Conservation (phyloP, 2,329 filamentous ascomycete species). For the Incumbomyces delicatus region DNA sequence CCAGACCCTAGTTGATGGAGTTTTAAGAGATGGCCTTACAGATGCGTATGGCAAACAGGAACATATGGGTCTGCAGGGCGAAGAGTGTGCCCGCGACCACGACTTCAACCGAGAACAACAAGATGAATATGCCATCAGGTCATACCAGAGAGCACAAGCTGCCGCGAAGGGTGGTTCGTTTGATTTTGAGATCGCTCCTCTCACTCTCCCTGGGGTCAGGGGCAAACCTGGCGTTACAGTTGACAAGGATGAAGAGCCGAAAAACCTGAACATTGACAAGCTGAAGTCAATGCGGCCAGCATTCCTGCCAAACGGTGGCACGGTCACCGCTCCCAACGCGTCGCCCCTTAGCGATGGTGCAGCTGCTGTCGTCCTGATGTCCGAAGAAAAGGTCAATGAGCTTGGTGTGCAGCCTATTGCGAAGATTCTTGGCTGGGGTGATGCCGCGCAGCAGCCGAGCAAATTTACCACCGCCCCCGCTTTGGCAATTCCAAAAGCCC, state of each 20-base stretch:
- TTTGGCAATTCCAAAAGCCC: conserved; percentile 90
- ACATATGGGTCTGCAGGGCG: conserved; percentile 88
- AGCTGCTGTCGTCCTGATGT: conserved; percentile 83
- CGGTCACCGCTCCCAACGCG: conserved; percentile 91
- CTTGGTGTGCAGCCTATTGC: conserved; percentile 83
- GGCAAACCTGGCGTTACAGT: conserved; percentile 78
- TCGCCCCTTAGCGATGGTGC: conserved; percentile 94
- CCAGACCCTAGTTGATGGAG: conserved; percentile 76
- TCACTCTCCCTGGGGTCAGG: conserved; percentile 77
- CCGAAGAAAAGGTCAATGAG: conserved; percentile 86
- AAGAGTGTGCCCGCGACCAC: conserved; percentile 84
- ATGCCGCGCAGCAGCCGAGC: conserved; percentile 80
- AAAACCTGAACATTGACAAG: conserved; percentile 78
- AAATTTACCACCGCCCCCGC: conserved; percentile 94
- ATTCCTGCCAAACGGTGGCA: conserved; percentile 66
- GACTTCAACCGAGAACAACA: conserved; percentile 72
- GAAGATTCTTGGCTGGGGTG: conserved; percentile 95
- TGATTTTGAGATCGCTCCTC: conserved; percentile 73
- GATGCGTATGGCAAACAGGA: conserved; percentile 88
- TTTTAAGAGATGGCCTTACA: conserved; percentile 88
- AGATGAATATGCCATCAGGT: conserved; percentile 90
- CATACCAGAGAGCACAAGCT: conserved; percentile 86
- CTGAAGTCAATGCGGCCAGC: conserved; percentile 75
- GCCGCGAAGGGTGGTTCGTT: conserved; percentile 76
- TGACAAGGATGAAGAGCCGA: conserved; percentile 86